phyloP scores from a whole-genome alignment of 148 eudicot genomes.

The Simmondsia chinensis region DNA sequence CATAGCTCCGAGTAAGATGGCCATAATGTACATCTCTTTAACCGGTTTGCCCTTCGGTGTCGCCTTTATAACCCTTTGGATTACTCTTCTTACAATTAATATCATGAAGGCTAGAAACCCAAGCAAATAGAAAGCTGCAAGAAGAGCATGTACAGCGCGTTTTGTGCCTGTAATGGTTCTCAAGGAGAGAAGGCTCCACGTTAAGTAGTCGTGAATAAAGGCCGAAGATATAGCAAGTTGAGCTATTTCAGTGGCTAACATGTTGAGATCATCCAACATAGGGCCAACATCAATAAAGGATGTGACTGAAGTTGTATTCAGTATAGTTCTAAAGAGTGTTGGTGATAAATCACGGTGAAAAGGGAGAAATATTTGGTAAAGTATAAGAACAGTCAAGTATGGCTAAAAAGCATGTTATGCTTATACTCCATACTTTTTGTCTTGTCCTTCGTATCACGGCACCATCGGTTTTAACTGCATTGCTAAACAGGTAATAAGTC shows the following conservation, averaged over 20 bases:
- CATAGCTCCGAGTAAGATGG: background rate
- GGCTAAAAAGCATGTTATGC: background rate
- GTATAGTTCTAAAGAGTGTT: background rate
- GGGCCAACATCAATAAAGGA: background rate
- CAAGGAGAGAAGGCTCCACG: background rate
- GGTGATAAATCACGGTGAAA: background rate
- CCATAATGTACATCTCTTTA: background rate
- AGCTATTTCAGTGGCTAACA: background rate
- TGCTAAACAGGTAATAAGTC: background rate
- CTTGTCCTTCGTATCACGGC: background rate
- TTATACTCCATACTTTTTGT: background rate
- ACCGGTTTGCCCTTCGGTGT: background rate
- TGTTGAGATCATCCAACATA: background rate
- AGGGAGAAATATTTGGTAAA: background rate
- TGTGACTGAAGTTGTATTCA: background rate
- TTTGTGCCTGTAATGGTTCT: background rate
- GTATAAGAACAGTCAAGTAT: background rate
- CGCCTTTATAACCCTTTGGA: background rate
- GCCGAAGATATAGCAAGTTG: background rate
- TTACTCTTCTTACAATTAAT: background rate
- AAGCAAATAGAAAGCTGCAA: too few species aligned
- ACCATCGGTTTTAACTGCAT: background rate
- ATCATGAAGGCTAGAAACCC: background rate
- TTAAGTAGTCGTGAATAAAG: background rate
- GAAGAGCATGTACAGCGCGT: too few species aligned